Conservation (phyloP, 108 stramenopile genomes). For the Cylindrotheca closterium region DNA sequence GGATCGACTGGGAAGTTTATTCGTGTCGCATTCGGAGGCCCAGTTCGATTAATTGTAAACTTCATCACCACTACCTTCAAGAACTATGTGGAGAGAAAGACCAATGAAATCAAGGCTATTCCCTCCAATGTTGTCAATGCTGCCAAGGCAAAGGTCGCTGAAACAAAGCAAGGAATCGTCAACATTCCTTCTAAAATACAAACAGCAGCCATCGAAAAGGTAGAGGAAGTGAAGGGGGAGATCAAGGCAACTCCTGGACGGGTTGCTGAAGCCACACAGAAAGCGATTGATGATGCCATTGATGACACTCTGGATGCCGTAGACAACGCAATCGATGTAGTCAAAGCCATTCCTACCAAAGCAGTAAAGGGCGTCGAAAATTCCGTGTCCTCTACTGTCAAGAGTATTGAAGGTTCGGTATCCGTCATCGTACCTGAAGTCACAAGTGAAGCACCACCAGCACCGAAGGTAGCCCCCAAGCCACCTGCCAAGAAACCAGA, state of each 20-base stretch:
- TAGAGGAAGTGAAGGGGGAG: conserved; percentile 45
- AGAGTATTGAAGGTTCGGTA: conserved; percentile 20
- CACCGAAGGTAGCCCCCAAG: conserved; percentile 1
- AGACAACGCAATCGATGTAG: conserved; percentile 59
- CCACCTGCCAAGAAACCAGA: conserved; percentile 21
- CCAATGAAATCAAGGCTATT: conserved; percentile 61
- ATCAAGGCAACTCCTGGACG: conserved; percentile 71
- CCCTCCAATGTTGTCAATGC: conserved; percentile 40
- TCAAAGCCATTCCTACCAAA: conserved; percentile 60
- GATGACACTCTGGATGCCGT: conserved; percentile 57
- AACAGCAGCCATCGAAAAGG: conserved; percentile 30
- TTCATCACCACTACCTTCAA: conserved; percentile 15
- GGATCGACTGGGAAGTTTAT: conserved; percentile 34
- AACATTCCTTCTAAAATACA: conserved; percentile 35
- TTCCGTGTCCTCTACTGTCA: conserved; percentile 7
- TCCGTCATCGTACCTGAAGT: not conserved
- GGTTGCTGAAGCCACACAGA: conserved; percentile 50
- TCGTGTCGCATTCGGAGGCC: conserved; percentile 44
- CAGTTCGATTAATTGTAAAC: conserved; percentile 14
- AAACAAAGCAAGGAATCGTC: conserved; percentile 60
- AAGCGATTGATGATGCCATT: conserved; percentile 46
- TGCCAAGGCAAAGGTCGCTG: conserved; percentile 46
- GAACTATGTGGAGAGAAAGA: conserved; percentile 47
- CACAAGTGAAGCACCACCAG: not conserved
- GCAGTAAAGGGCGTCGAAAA: conserved; percentile 52